phyloP scores from a whole-genome alignment of 495 filamentous ascomycete species.

The Acidiella bohemica region DNA sequence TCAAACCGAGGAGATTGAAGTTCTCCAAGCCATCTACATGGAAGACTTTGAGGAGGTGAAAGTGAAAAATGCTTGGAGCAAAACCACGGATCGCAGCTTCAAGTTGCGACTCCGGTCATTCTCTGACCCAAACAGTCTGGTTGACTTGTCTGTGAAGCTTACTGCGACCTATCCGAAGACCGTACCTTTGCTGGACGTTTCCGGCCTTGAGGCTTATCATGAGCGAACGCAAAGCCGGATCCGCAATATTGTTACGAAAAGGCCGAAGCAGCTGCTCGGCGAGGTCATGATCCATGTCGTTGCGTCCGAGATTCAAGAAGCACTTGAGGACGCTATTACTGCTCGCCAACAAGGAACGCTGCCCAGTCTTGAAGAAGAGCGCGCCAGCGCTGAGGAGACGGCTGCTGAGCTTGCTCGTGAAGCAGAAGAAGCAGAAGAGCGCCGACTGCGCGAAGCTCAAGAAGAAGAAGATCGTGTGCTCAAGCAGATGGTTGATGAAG shows the following conservation, averaged over 20 bases:
- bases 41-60: slow-evolving; percentile 75
- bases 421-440: slow-evolving; percentile 20
- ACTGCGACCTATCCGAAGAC: slow-evolving; percentile 92
- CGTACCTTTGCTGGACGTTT: slow-evolving; percentile 57
- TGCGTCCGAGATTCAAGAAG: slow-evolving; percentile 67
- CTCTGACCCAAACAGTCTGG: slow-evolving; percentile 49
- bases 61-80: slow-evolving; percentile 74
- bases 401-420: slow-evolving; percentile 37
- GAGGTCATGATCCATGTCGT: slow-evolving; percentile 86
- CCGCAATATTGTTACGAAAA: slow-evolving; percentile 51
- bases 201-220: slow-evolving; percentile 45
- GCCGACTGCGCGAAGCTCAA: slow-evolving; percentile 28
- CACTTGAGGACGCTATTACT: slow-evolving; percentile 73
- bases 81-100: slow-evolving; percentile 63
- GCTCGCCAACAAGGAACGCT: slow-evolving; percentile 56
- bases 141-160: slow-evolving; percentile 56
- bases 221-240: slow-evolving; percentile 53
- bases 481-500: slow-evolving; percentile 62
- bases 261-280: slow-evolving; percentile 58
- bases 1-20: slow-evolving; percentile 80
- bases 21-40: slow-evolving; percentile 76
- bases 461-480: slow-evolving; percentile 66
- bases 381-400: slow-evolving; percentile 53
- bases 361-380: slow-evolving; percentile 80
- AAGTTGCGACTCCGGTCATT: slow-evolving; percentile 61